Base-by-base conservation (phyloP, 2,329 filamentous ascomycete genomes). In the Colletotrichum tropicale region DNA sequence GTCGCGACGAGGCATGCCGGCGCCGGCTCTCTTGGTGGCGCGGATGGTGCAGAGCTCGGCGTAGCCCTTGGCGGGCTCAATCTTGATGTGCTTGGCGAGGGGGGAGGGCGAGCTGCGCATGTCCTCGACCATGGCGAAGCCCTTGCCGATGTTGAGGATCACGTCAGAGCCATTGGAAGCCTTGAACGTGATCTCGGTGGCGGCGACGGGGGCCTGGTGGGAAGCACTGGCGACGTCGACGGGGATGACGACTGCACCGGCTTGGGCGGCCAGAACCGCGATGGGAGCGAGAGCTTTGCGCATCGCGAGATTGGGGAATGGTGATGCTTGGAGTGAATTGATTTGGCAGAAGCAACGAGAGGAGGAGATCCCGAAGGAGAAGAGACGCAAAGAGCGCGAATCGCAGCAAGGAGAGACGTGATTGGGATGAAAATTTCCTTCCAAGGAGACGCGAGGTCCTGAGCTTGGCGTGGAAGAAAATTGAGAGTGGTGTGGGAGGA, bases 21-120 rank as follows among this genome's bases (percentile, higher is more conserved):
- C 21, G 34, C 58, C 58, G 9, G 8, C 70, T 26, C 13, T 61
- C 26, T 64, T 26, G 18, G 55, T 73, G 18, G 43, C 56, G 5
- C 56, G 62, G 12, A 68, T 58, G 18, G 69, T 64, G 62, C 73
- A 75, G 12, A 75, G 69, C 62, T 68, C 69, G 24, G 65, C 26
- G 30, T 21, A 10, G 28, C 66, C 26, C 9, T 32, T 26, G 12
- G n/a, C 32, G 16, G 6, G 30, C 21, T 38, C 55, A 8, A 48
- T n/a, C 32, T 72, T 68, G 62, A 73, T 64, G 5, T 62, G 52
- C 64, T 72, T 64, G 69, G 36, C 16, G 24, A 73, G 9, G 0
- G 13, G 18, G 5, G 36, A 18, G 3, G 72, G 15, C 10, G 28
- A 9, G 12, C 43, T 56, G 56, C 9, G 30, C 13, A 30, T 24